phyloP scores from a whole-genome alignment of 208 protist genomes.

The Plasmodiophora brassicae region DNA sequence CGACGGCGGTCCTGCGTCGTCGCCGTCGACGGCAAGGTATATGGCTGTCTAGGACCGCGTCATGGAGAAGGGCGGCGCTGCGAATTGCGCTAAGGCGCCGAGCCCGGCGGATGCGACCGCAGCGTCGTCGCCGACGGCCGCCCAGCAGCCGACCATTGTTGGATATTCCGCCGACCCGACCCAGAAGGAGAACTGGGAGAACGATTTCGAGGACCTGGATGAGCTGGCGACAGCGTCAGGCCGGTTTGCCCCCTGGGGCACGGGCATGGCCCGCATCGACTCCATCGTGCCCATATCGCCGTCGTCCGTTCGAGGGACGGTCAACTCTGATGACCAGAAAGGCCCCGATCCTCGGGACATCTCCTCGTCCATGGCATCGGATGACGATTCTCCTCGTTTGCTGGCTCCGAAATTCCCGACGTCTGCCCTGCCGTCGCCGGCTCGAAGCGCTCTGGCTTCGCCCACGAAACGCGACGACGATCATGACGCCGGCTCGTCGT shows the following conservation, averaged over 20 bases:
- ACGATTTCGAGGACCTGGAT: constrained; percentile 1
- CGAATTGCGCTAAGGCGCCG: too few species aligned
- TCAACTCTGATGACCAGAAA: background rate
- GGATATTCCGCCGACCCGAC: constrained; percentile 28
- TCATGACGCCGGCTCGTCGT: too few species aligned
- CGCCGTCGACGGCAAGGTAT: too few species aligned
- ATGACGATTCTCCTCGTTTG: background rate
- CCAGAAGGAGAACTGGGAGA: constrained; percentile 32
- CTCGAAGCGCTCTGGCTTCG: background rate
- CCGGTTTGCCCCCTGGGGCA: background rate
- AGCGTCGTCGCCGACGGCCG: too few species aligned
- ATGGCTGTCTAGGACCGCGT: too few species aligned
- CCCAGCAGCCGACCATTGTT: background rate
- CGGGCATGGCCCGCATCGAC: background rate
- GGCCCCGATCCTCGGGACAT: too few species aligned
- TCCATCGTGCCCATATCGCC: background rate
- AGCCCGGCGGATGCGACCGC: too few species aligned
- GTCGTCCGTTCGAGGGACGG: background rate
- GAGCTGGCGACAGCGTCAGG: background rate
- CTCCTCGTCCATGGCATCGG: background rate
- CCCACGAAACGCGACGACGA: too few species aligned
- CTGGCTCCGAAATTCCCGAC: background rate
- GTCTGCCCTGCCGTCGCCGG: background rate
- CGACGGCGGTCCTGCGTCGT: too few species aligned
- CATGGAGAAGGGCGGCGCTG: too few species aligned